Conservation (phyloP, 2,329 filamentous ascomycete species). For the Fusarium paranaense region DNA sequence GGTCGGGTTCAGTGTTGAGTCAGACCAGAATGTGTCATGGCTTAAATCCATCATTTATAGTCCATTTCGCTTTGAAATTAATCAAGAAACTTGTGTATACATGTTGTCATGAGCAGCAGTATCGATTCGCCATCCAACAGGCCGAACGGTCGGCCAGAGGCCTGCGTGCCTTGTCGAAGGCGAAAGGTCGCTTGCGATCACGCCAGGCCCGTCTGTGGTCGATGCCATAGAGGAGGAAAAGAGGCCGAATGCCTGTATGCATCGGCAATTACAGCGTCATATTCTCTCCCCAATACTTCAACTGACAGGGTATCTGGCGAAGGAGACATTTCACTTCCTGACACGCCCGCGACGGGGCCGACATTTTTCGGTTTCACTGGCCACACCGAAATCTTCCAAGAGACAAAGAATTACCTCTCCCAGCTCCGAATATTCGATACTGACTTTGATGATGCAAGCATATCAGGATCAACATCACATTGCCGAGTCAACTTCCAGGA, state of each 20-base stretch:
- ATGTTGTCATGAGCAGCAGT: not conserved
- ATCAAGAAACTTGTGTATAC: not conserved
- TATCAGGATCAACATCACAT: not conserved
- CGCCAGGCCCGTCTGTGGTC: constrained; percentile 48
- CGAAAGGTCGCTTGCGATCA: constrained; percentile 50
- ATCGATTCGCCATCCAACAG: not conserved
- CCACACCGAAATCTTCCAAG: not conserved
- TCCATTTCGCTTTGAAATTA: not conserved
- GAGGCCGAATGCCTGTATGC: constrained; percentile 15
- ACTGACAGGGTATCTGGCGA: not conserved
- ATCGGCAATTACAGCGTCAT: not conserved
- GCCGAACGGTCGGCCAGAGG: not conserved
- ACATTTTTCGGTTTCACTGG: not conserved
- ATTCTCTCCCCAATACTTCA: not conserved
- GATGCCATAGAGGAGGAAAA: constrained; percentile 41
- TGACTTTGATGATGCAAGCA: not conserved
- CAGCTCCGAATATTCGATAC: not conserved
- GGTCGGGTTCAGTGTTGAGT: not conserved
- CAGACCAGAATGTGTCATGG: not conserved
- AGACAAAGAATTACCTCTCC: not conserved
- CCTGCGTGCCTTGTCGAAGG: constrained; percentile 11
- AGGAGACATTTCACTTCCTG: not conserved
- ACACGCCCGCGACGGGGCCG: not conserved
- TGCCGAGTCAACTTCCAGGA: not conserved
- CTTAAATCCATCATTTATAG: not conserved